phyloP scores from a whole-genome alignment of 2,329 filamentous ascomycete genomes.

The Aspergillus vadensis region DNA sequence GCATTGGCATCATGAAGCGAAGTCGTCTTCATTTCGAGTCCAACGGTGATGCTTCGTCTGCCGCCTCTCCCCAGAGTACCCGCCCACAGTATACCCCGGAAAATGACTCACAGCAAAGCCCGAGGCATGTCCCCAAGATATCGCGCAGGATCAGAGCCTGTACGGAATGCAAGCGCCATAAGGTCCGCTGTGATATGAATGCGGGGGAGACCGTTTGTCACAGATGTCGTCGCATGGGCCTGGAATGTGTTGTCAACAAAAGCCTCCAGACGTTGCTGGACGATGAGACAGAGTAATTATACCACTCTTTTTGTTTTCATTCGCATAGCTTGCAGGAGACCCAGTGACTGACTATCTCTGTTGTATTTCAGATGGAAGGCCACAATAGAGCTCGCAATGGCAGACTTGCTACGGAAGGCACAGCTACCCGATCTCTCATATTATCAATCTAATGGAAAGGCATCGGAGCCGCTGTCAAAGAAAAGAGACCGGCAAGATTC shows the following conservation, averaged over 20 bases:
- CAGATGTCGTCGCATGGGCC: constrained; percentile 52
- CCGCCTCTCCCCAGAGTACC: constrained; percentile 34
- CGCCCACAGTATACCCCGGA: constrained; percentile 27
- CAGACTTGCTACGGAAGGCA: constrained; percentile 40
- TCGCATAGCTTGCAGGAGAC: neutral
- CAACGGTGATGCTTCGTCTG: constrained; percentile 40
- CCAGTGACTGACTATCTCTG: constrained; percentile 15
- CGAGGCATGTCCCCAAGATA: constrained; percentile 42
- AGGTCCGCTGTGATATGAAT: constrained; percentile 58
- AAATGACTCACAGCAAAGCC: constrained; percentile 29
- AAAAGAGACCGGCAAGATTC: constrained; percentile 37
- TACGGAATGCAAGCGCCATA: constrained; percentile 57
- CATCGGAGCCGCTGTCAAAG: constrained; percentile 32
- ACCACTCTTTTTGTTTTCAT: neutral
- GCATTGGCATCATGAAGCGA: constrained; percentile 39
- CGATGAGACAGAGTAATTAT: constrained; percentile 50
- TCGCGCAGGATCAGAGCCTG: constrained; percentile 53
- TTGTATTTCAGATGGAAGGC: constrained; percentile 37
- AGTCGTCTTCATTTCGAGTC: constrained; percentile 42
- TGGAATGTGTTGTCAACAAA: constrained; percentile 56
- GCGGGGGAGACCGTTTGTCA: constrained; percentile 52
- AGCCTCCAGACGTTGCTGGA: constrained; percentile 53
- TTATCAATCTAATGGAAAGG: constrained; percentile 36
- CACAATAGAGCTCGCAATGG: constrained; percentile 42
- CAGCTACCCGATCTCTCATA: constrained; percentile 42